Percentiles rank a stretch among this genome's conserved stretches.
These are phyloP conservation scores for Coccomyxa subellipsoidea DNA, from an alignment of 163 green algal species.

Conservation along the genomic window DNA sequence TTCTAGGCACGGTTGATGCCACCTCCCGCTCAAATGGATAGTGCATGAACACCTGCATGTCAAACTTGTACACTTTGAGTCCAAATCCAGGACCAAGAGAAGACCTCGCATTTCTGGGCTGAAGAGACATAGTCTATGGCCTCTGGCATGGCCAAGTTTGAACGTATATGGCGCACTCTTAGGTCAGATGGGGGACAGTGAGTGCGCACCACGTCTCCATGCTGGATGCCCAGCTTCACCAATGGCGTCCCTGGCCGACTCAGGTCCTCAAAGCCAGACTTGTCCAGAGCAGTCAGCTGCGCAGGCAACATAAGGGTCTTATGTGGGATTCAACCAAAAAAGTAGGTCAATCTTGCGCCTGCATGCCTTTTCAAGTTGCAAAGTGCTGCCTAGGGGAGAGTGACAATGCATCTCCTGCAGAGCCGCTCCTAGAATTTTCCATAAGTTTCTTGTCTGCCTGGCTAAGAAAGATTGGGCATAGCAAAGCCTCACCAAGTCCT, in stretches of 20 bases:
- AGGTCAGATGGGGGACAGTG: neutral
- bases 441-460: neutral
- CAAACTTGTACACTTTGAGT: neutral
- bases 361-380: neutral
- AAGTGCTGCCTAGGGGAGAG: neutral
- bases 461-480: neutral
- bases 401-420: neutral
- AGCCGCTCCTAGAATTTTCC: neutral
- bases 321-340: neutral
- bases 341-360: neutral
- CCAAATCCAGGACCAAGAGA: neutral
- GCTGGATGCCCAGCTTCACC: constrained; percentile 45
- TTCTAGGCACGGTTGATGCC: neutral
- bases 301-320: too few relatives aligned
- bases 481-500: constrained; percentile 54
- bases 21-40: constrained; percentile 58
- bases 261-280: constrained; percentile 45
- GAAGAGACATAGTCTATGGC: neutral
- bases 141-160: neutral
- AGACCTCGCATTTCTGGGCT: neutral
- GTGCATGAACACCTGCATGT: constrained; percentile 55
- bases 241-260: constrained; percentile 26
- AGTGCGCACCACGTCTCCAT: constrained; percentile 65
- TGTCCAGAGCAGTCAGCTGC: constrained; percentile 42
- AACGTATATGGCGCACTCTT: neutral